Evolutionary conservation across 164 flowering plant genomes (phyloP), one percentile per base, ranked within the genome.

Genomic region (Stephania yunnanensis): DNA sequence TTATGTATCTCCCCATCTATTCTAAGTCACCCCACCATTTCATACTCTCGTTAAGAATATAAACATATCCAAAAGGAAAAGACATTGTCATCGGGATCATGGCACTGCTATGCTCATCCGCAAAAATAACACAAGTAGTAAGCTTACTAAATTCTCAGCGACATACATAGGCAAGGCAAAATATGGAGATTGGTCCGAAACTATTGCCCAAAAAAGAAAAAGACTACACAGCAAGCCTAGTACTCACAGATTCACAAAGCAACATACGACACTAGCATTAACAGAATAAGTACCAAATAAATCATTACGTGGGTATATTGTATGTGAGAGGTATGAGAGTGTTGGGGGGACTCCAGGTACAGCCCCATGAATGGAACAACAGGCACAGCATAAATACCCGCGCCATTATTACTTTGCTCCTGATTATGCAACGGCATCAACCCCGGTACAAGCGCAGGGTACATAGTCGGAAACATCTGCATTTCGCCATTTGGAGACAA

Each of bases 311-410:
- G 12, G 98, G 98, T 75, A 87, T 71, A 76, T 77, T 86, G 81
- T 90, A 93, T 19, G 93, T 89, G 61, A 95, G 93, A 53, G 97
- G 97, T 73, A 92, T 90, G 71, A 95, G 97, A 29, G 85, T 79
- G 76, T 86, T 88, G 7, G 88, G 55, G 94, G 87, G 77, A 87
- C 72, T 77, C 96, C 98, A 78, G 85, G 46, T 78, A 85, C 42
- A 2, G 85, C 84, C 20, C 91, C 86, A 76, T 81, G 71, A 70
- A 87, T 6, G 93, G 93, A 36, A 75, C 75, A 80, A 85, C 84
- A 25, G 97, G 93, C 79, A 95, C 92, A 77, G 97, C 98, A 88
- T 95, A 95, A 70, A 95, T 81, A 61, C 99, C 98, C 7, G 92
- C 87, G 78, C 99, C 97, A 76, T 79, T 86, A 72, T 91, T 89